phyloP scores from a whole-genome alignment of 129 eudicot genomes.

The Chrysanthemum seticuspe region DNA sequence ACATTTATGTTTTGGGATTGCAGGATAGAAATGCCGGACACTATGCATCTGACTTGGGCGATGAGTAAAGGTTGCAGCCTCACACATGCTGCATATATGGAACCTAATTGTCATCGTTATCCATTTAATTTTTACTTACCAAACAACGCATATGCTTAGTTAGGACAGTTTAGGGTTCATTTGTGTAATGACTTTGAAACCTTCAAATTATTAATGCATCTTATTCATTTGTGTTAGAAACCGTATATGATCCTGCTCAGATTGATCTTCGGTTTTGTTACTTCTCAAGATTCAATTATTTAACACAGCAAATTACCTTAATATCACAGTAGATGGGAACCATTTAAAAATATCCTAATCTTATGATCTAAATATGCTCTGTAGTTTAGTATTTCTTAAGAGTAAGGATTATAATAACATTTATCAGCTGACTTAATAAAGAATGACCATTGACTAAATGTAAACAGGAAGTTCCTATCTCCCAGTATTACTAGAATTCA shows the following conservation, averaged over 20 bases:
- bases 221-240: too few relatives aligned
- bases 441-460: background rate
- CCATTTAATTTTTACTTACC: background rate
- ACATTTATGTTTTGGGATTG: slow-evolving; percentile 2
- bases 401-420: too few relatives aligned
- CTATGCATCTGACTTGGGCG: slow-evolving; percentile 24
- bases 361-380: too few relatives aligned
- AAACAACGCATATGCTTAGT: too few relatives aligned
- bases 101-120: too few relatives aligned
- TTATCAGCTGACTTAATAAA: background rate
- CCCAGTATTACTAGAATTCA: background rate
- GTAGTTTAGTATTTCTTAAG: too few relatives aligned
- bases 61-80: slow-evolving; percentile 2
- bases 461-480: background rate
- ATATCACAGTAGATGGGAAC: too few relatives aligned
- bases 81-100: background rate
- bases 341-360: too few relatives aligned
- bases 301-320: too few relatives aligned
- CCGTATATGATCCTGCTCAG: too few relatives aligned
- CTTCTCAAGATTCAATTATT: too few relatives aligned
- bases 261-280: too few relatives aligned
- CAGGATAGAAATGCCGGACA: slow-evolving; percentile 32
- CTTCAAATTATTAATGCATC: slow-evolving; percentile 6
- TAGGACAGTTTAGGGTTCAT: slow-evolving; percentile 24
- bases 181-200: slow-evolving; percentile 12